Conservation (phyloP, 2,329 filamentous ascomycete species). For the Monilinia fructigena region DNA sequence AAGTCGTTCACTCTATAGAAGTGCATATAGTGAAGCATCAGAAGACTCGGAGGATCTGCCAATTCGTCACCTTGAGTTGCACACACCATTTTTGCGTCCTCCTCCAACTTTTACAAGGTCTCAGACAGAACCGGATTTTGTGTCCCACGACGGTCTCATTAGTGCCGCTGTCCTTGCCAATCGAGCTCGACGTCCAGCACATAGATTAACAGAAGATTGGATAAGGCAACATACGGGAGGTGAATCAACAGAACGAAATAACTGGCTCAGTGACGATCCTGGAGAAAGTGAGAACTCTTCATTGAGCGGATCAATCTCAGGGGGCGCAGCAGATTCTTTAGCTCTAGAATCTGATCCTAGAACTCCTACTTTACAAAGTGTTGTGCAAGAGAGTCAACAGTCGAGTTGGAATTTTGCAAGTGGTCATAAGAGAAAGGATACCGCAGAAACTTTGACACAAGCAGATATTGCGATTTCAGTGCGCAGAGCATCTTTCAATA, state of each 20-base stretch:
- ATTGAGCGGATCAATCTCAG: conserved; percentile 63
- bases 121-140: conserved; percentile 43
- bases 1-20: conserved; percentile 28
- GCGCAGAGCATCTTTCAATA: conserved; percentile 24
- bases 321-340: conserved; percentile 50
- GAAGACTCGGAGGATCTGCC: conserved; percentile 59
- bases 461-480: conserved; percentile 35
- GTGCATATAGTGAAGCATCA: conserved; percentile 55
- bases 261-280: conserved; percentile 81
- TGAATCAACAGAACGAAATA: conserved; percentile 66
- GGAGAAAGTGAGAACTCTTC: conserved; percentile 74
- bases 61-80: conserved; percentile 60
- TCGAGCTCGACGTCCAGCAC: conserved; percentile 56
- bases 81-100: conserved; percentile 61
- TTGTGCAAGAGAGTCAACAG: conserved; percentile 33
- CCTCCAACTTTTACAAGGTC: conserved; percentile 46
- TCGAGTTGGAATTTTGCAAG: conserved; percentile 24
- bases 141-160: conserved; percentile 39
- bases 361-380: conserved; percentile 39
- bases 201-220: conserved; percentile 78
- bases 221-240: conserved; percentile 78
- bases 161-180: conserved; percentile 61
- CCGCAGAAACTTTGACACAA: conserved; percentile 38
- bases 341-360: conserved; percentile 33
- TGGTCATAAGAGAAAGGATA: conserved; percentile 40